These are phyloP conservation scores for Lumnitzera racemosa DNA, from an alignment of 345 rosid genomes.

Conservation along the genomic window DNA sequence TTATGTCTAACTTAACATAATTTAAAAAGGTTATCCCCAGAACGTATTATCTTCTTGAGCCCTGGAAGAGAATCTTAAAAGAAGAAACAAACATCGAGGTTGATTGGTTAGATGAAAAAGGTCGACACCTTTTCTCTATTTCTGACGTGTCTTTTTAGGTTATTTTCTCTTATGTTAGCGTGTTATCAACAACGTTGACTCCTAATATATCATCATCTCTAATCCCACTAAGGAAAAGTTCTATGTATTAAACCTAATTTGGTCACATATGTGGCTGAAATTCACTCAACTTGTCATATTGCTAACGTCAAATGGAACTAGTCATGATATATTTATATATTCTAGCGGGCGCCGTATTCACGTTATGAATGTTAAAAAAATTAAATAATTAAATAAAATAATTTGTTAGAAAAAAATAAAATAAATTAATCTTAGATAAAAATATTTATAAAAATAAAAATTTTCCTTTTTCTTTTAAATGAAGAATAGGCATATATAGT, in stretches of 20 bases:
- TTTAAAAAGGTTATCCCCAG: no score
- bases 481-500: no score
- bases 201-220: neutral
- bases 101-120: neutral
- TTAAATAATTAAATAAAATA: no score
- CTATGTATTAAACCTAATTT: slow-evolving; percentile 4
- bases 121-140: neutral
- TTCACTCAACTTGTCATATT: slow-evolving; percentile 2
- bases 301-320: neutral
- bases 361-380: no score
- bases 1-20: no score
- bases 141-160: neutral
- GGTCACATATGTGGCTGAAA: neutral
- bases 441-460: no score
- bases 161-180: neutral
- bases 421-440: no score
- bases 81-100: neutral
- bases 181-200: slow-evolving; percentile 1
- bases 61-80: neutral
- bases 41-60: neutral
- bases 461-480: no score
- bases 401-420: no score
- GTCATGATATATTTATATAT: neutral
- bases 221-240: slow-evolving; percentile 6
- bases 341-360: no score